Evolutionary conservation across 75 land plant genomes (phyloP).

Genomic region (Chamaecyparis obtusa): DNA sequence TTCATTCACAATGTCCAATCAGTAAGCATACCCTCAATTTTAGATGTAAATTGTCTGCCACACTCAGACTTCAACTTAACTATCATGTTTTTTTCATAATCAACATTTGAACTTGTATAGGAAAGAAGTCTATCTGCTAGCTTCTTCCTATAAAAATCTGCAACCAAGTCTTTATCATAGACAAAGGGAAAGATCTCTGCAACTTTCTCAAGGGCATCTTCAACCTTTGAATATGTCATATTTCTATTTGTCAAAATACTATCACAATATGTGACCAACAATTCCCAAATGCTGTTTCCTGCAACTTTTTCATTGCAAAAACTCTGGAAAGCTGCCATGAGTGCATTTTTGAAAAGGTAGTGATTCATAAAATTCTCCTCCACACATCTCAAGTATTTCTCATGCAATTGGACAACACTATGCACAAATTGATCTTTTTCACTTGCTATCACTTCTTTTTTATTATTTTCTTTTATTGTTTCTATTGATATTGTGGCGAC

Average conservation of each 20-base stretch:
- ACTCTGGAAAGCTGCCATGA: slow-evolving; percentile 89
- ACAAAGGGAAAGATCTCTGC: too few relatives aligned
- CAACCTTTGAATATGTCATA: slow-evolving; percentile 76
- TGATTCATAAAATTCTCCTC: slow-evolving; percentile 47
- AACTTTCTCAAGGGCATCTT: slow-evolving; percentile 86
- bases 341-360: slow-evolving; percentile 10
- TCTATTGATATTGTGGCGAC: too few relatives aligned
- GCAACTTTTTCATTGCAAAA: slow-evolving; percentile 87
- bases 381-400: slow-evolving; percentile 78
- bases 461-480: slow-evolving; percentile 15
- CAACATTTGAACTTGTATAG: slow-evolving; percentile 43
- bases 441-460: slow-evolving; percentile 46
- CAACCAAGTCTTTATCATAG: slow-evolving; percentile 45
- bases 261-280: slow-evolving; percentile 88
- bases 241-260: slow-evolving; percentile 78
- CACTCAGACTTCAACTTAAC: slow-evolving; percentile 36
- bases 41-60: slow-evolving; percentile 41
- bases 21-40: slow-evolving; percentile 50
- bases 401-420: slow-evolving; percentile 84
- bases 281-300: slow-evolving; percentile 87
- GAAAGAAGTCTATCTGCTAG: slow-evolving; percentile 37
- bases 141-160: slow-evolving; percentile 41
- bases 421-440: slow-evolving; percentile 49
- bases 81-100: slow-evolving; percentile 41
- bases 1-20: slow-evolving; percentile 39